phyloP scores from a whole-genome alignment of 345 rosid genomes.

The Salix viminalis region DNA sequence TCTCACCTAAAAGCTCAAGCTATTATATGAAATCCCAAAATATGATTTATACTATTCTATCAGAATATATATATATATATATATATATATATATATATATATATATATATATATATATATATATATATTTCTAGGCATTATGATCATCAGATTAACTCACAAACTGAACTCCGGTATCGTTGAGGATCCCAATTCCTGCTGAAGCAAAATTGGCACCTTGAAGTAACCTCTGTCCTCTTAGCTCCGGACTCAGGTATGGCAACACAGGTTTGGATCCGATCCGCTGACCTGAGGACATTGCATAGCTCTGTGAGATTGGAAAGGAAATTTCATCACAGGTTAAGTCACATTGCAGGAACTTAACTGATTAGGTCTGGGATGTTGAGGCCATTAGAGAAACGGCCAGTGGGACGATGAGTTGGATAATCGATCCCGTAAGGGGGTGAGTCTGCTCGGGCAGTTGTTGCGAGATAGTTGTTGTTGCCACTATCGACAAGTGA shows the following conservation, averaged over 20 bases:
- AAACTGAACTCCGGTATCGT: conserved; percentile 64
- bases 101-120: too few relatives aligned
- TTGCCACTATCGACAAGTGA: conserved; percentile 79
- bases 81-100: too few relatives aligned
- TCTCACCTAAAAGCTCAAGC: too few relatives aligned
- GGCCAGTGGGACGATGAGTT: conserved; percentile 53
- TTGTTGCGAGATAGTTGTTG: conserved; percentile 60
- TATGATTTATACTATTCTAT: too few relatives aligned
- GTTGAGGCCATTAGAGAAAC: conserved; percentile 75
- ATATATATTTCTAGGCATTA: too few relatives aligned
- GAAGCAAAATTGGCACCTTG: conserved; percentile 88
- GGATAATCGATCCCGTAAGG: conserved; percentile 78
- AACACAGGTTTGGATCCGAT: conserved; percentile 52
- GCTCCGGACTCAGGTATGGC: conserved; percentile 71
- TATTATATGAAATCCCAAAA: accelerated
- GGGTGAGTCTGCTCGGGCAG: conserved; percentile 68
- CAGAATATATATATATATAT: too few relatives aligned
- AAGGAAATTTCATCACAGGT: not conserved
- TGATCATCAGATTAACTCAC: conserved; percentile 25
- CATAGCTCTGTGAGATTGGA: not conserved
- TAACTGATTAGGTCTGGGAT: conserved; percentile 67
- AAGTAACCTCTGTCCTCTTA: conserved; percentile 49
- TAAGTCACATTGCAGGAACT: not conserved
- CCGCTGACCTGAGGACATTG: conserved; percentile 38
- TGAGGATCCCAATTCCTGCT: conserved; percentile 73